Base-by-base conservation (phyloP, 441 rosid species). In the Metrosideros polymorpha region DNA sequence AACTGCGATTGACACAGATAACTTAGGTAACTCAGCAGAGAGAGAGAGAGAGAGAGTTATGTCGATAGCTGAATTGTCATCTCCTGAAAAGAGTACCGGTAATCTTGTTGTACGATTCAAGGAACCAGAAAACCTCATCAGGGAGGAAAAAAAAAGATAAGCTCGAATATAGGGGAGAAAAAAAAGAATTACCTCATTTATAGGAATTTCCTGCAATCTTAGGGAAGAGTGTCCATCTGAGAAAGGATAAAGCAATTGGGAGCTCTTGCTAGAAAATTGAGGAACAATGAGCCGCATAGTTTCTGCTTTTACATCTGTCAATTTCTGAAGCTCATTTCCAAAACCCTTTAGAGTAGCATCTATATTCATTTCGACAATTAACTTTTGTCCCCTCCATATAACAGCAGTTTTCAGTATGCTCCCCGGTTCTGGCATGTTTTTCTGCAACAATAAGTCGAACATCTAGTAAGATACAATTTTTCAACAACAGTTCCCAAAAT, bases 271-370 rank as follows among this genome's bases (percentile, higher is more conserved):
- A 50, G 92, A 88, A 79, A 88, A 56, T 71, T 88, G 87, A 42
- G 99, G 98, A 85, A 95, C 94, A 86, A 98, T 93, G 35, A 98
- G 89, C 82, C 94, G 92, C 92, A 98, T 88, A 4, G 99, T 96
- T 89, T 95, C 98, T 4, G 94, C 90, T 89, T 93, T 95, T 59
- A 95, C 96, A 87, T 90, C 89, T 1, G 98, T 93, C 91, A 96
- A 88, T 76, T 92, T 95, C 88, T 88, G 94, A 87, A 97, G 91
- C 86, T 94, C 95, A 86, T 90, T 90, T 49, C 99, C 98, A 32
- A 97, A 91, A 84, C 92, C 96, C 88, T 93, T 94, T 83, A 97
- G 89, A 87, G 90, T 88, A n/a, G 97, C 92, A 56, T 59, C 88
- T 24, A 91, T 88, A 88, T 91, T 88, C 89, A 95, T 93, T 88